A percentile compares a stretch with the other conserved stretches of the same genome.
Evolutionary conservation across 257 asterid species (phyloP).

Genomic region (Solanum habrochaites): DNA sequence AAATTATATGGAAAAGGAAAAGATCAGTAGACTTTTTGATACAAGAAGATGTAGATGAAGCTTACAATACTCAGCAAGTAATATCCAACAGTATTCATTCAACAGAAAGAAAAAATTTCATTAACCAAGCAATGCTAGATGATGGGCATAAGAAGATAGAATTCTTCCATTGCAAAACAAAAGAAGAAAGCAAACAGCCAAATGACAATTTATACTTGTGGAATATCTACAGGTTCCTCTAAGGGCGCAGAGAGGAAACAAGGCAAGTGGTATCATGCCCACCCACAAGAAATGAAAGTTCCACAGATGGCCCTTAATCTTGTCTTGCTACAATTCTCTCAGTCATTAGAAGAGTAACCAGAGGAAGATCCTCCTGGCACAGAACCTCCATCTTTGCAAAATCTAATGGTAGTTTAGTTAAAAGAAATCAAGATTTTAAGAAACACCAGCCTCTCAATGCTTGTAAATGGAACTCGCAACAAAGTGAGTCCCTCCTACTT

Average conservation of each 20-base stretch:
- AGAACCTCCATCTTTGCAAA: not conserved
- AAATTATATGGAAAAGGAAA: constrained; percentile 9
- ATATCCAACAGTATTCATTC: not conserved
- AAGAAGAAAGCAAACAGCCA: not conserved
- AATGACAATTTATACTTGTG: not conserved
- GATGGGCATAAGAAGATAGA: not conserved
- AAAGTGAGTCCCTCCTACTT: not conserved
- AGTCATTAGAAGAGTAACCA: not conserved
- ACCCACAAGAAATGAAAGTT: not conserved
- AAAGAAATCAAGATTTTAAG: not conserved
- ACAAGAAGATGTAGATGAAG: not conserved
- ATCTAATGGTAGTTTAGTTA: not conserved
- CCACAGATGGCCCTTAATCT: not conserved
- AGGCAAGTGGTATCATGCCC: not conserved
- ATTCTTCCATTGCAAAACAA: not conserved
- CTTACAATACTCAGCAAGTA: not conserved
- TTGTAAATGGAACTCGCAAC: not conserved
- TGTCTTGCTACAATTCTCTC: not conserved
- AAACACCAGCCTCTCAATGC: not conserved
- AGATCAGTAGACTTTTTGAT: not conserved
- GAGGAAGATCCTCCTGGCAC: not conserved
- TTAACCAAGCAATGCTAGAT: not conserved
- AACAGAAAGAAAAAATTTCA: not conserved
- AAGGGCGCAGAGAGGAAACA: not conserved
- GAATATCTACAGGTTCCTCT: not conserved